Base-by-base conservation (phyloP, 768 basidiomycete genomes). In the Lentinula lateritia region DNA sequence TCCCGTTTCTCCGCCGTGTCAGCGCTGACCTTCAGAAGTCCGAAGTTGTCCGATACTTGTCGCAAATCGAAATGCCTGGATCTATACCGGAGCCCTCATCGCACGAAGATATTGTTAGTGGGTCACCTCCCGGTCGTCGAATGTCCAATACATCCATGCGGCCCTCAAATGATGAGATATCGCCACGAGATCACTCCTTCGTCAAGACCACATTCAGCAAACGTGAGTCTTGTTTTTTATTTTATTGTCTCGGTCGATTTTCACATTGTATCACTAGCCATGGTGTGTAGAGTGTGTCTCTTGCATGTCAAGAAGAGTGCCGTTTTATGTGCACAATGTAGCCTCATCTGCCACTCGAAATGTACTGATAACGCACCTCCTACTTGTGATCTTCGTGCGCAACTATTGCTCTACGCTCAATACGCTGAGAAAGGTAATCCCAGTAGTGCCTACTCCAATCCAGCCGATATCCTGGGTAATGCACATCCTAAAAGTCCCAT, bases 161-260 rank as follows among this genome's bases (percentile, higher is more conserved):
- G 50, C 76, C 48, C 66, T 71, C 75, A 45, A 75, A 67, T 52
- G 76, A 76, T 66, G 81, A 83, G 12, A 82, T 89, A 64, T 83
- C 84, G 4, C 83, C 87, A 18, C 82, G 84, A 52, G 82, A 88
- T 41, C 95, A 97, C 68, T 81, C 83, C 12, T 95, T 96, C 71
- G 90, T 96, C 35, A 95, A 92, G 77, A 95, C 93, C 3, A 90
- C 90, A 8, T 97, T 98, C 73, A 87, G 88, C 68, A 95, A 95
- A 78, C 85, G 95, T 97, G 70, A 71, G 91, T 78, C 46, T 63
- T 13, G 46, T 15, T 53, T 52, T 36, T 10, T 45, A 28, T 28
- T 45, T 36, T 54, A n/a, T 38, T 52, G n/a, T 52, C 16, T 38
- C 28, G n/a, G 52, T 46, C 8, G 35, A 18, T 61, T 15, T n/a